A percentile compares a stretch with the other conserved stretches of the same genome.
These are phyloP conservation scores for Prunus fruticosa DNA, from an alignment of 306 rosid species.

Conservation along the genomic window DNA sequence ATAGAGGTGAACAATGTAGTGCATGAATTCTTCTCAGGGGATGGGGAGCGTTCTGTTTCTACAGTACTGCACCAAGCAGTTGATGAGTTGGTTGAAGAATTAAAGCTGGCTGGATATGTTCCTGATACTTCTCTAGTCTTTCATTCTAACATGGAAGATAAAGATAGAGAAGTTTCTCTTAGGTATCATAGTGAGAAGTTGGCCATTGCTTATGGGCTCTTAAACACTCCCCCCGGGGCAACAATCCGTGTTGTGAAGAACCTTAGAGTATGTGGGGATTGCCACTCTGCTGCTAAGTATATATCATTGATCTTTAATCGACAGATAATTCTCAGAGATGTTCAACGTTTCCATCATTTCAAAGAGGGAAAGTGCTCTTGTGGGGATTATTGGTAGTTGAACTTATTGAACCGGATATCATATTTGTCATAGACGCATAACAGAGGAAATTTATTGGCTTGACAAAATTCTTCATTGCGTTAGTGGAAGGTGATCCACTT, in stretches of 20 bases:
- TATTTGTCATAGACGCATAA: neutral
- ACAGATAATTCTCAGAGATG: slow-evolving; percentile 73
- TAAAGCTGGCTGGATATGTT: slow-evolving; percentile 71
- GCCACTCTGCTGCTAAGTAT: slow-evolving; percentile 72
- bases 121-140: slow-evolving; percentile 68
- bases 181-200: slow-evolving; percentile 87
- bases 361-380: slow-evolving; percentile 81
- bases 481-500: neutral
- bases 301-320: slow-evolving; percentile 65
- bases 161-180: slow-evolving; percentile 59
- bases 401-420: slow-evolving; percentile 10
- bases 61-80: slow-evolving; percentile 51
- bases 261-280: slow-evolving; percentile 77
- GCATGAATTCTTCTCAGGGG: slow-evolving; percentile 81
- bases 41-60: slow-evolving; percentile 53
- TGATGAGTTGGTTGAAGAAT: slow-evolving; percentile 61
- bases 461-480: neutral
- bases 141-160: slow-evolving; percentile 65
- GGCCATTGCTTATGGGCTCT: slow-evolving; percentile 71
- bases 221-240: slow-evolving; percentile 65
- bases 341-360: slow-evolving; percentile 81
- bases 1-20: slow-evolving; percentile 82
- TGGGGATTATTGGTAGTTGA: slow-evolving; percentile 78
- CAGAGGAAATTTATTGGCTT: neutral
- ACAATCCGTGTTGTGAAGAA: slow-evolving; percentile 79